A percentile compares a stretch with the other conserved stretches of the same genome.
Conservation (phyloP, 2,329 filamentous ascomycete species). For the Apiospora marii region DNA sequence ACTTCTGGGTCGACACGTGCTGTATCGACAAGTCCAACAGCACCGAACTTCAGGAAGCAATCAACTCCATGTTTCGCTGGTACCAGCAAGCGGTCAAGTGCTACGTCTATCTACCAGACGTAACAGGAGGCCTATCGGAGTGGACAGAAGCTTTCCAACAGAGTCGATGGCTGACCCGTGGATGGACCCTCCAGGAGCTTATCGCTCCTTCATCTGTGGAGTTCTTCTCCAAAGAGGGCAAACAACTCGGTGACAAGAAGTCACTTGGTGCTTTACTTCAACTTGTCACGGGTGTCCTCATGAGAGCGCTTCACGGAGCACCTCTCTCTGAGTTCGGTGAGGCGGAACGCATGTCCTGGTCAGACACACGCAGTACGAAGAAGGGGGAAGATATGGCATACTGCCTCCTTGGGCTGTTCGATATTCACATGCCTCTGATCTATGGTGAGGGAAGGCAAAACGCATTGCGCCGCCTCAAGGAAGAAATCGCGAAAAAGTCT, state of each 20-base stretch:
- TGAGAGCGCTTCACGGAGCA: not conserved
- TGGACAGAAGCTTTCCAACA: not conserved
- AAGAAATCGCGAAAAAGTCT: not conserved
- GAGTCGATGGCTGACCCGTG: constrained; percentile 11
- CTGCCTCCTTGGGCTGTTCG: constrained; percentile 39
- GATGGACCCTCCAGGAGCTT: constrained; percentile 15
- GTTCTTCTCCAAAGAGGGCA: not conserved
- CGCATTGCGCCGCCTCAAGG: not conserved
- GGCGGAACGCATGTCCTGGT: constrained; percentile 33
- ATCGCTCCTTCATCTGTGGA: not conserved
- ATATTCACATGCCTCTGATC: constrained; percentile 39
- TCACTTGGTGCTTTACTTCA: not conserved
- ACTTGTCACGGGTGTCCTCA: not conserved
- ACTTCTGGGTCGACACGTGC: constrained; percentile 22
- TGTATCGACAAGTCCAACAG: constrained; percentile 19
- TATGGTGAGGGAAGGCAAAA: constrained; percentile 38
- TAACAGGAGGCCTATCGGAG: not conserved
- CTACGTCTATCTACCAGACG: constrained; percentile 19
- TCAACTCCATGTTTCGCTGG: constrained; percentile 20
- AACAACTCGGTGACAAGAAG: not conserved
- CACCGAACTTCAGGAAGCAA: not conserved
- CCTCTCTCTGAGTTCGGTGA: not conserved
- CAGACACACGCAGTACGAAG: constrained; percentile 33
- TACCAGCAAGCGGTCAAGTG: constrained; percentile 2
- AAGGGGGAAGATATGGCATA: constrained; percentile 38